phyloP scores from a whole-genome alignment of 495 filamentous ascomycete species.

The Aspergillus bertholletiae region DNA sequence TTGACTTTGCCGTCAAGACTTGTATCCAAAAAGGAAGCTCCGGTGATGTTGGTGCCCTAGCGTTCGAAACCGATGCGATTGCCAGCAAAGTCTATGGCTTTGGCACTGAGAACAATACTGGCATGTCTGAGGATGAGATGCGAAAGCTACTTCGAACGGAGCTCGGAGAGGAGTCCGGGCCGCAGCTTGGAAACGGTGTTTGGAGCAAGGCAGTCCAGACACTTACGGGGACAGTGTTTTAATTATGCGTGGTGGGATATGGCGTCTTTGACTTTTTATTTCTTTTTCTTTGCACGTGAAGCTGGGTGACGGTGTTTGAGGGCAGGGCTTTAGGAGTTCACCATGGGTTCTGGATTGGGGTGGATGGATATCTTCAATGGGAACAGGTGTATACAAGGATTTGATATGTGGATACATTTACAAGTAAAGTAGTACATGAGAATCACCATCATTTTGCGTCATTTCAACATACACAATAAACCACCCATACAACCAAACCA shows the following conservation, averaged over 20 bases:
- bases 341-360: background rate
- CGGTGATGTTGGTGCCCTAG: slow-evolving; percentile 25
- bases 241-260: background rate
- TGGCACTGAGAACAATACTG: slow-evolving; percentile 25
- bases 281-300: slow-evolving; percentile 9
- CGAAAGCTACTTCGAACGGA: slow-evolving; percentile 33
- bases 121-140: slow-evolving; percentile 36
- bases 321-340: background rate
- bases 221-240: slow-evolving; percentile 33
- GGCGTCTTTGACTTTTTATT: slow-evolving; percentile 4
- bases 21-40: slow-evolving; percentile 14
- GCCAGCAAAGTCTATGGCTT: slow-evolving; percentile 48
- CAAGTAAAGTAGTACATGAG: background rate
- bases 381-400: background rate
- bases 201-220: slow-evolving; percentile 40
- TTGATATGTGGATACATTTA: background rate
- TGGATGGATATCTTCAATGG: background rate
- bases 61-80: slow-evolving; percentile 38
- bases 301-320: background rate
- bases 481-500: background rate
- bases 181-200: slow-evolving; percentile 34
- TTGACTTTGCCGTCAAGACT: slow-evolving; percentile 41
- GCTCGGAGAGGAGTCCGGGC: slow-evolving; percentile 19
- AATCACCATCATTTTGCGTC: background rate
- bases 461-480: too few species aligned